Percentiles rank a stretch among this genome's conserved stretches.
Evolutionary conservation across 768 basidiomycete genomes (phyloP).

Genomic region (Tremella fuciformis): DNA sequence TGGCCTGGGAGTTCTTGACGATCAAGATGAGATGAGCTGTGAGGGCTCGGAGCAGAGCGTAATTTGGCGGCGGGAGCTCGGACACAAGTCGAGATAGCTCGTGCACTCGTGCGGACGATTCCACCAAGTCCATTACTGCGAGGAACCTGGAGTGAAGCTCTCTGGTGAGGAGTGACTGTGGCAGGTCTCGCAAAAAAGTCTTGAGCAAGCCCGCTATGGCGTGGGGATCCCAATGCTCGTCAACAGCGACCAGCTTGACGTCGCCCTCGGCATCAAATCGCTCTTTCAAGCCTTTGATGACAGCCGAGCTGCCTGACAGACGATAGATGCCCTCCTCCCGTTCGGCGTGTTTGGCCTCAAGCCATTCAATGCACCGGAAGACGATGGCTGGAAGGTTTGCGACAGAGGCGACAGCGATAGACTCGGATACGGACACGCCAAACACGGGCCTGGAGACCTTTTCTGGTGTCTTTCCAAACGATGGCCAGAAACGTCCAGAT

Average conservation of each 20-base stretch:
- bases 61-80: constrained; percentile 84
- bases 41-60: constrained; percentile 86
- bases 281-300: constrained; percentile 89
- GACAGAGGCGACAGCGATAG: constrained; percentile 82
- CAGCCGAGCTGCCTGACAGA: constrained; percentile 87
- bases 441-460: constrained; percentile 67
- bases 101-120: constrained; percentile 78
- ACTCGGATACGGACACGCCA: constrained; percentile 79
- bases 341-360: constrained; percentile 89
- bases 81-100: constrained; percentile 85
- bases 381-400: constrained; percentile 89
- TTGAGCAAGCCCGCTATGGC: constrained; percentile 95
- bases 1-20: constrained; percentile 79
- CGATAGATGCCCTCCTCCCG: constrained; percentile 98
- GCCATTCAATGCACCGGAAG: constrained; percentile 90
- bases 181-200: constrained; percentile 86
- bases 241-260: constrained; percentile 76
- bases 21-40: constrained; percentile 93
- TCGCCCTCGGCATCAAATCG: constrained; percentile 96
- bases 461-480: constrained; percentile 64
- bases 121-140: constrained; percentile 85
- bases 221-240: constrained; percentile 96
- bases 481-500: constrained; percentile 82
- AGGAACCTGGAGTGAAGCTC: constrained; percentile 89
- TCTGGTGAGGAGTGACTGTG: constrained; percentile 84